Percentiles rank a stretch among this genome's conserved stretches.
phyloP scores from a whole-genome alignment of 202 grass and related monocot species.

The Eragrostis tef region DNA sequence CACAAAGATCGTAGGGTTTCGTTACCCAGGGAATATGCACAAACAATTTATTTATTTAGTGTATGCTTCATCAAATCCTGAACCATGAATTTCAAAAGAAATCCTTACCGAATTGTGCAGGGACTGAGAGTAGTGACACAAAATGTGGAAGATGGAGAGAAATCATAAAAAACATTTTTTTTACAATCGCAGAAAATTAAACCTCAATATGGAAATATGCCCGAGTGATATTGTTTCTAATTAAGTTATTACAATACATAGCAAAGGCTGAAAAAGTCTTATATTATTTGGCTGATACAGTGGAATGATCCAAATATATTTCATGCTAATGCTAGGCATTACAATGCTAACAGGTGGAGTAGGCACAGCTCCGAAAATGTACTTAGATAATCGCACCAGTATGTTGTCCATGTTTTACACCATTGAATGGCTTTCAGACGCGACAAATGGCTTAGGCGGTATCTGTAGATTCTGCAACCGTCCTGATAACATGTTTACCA shows the following conservation, averaged over 20 bases:
- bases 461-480: constrained; percentile 51
- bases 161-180: neutral
- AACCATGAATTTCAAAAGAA: neutral
- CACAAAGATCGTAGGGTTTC: neutral
- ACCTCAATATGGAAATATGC: neutral
- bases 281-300: neutral
- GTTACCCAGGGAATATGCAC: neutral
- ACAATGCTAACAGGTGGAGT: neutral
- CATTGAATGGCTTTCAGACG: neutral
- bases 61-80: neutral
- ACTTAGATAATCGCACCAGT: neutral
- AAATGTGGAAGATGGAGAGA: neutral
- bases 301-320: neutral
- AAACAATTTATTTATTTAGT: neutral
- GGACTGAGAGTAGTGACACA: neutral
- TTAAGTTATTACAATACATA: neutral
- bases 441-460: constrained; percentile 52
- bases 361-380: neutral
- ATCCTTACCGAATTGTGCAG: neutral
- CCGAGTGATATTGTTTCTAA: neutral
- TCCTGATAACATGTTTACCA: constrained; percentile 62
- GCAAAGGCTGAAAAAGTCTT: neutral
- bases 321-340: constrained; percentile 4
- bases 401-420: neutral
- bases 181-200: neutral